Evolutionary conservation across 2,329 filamentous ascomycete genomes (phyloP), one percentile per base, ranked within the genome.

Genomic region (Colletotrichum chrysophilum): DNA sequence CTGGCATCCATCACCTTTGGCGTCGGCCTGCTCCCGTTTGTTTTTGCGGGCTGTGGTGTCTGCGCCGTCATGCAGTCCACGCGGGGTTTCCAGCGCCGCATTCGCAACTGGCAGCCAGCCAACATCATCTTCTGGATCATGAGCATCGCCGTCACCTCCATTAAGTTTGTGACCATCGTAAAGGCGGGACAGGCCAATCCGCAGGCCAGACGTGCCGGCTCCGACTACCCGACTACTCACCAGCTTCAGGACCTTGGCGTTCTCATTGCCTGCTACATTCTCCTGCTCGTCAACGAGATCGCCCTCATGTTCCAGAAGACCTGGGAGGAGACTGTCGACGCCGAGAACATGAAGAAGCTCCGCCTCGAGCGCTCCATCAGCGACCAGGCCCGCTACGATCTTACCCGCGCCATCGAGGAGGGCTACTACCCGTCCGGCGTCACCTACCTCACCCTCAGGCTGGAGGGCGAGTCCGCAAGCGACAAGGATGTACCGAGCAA

Each of bases 231-330:
- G 52, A 77, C 78, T 8, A 75, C 65, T 18, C 78, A 81, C 67
- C 79, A 81, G 73, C 72, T 80, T 21, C 78, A 71, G 28, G 80
- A 81, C 71, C 66, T 81, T 10, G 77, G 76, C 24, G 77, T 80
- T 9, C 70, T 80, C 10, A 64, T 71, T 5, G 77, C 66, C 10
- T 77, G 80, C 18, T 81, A 80, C 48, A 58, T 74, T n/a, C 55
- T 78, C 7, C 76, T 80, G 1, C 48, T 80, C 7, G 52, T 55
- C 9, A 75, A 66, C 28, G 78, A 79, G 72, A 56, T 78, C 13
- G 74, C 68, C 24, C 75, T 77, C 32, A 64, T 77, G 55, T 77
- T 77, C 72, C 72, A 75, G 52, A 76, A 68, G 75, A 70, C 75
- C 4, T 77, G 75, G 75, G 68, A 73, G 16, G 74, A 75, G 48